Evolutionary conservation across 345 rosid genomes (phyloP).

Genomic region (Odontarrhena argentea): DNA sequence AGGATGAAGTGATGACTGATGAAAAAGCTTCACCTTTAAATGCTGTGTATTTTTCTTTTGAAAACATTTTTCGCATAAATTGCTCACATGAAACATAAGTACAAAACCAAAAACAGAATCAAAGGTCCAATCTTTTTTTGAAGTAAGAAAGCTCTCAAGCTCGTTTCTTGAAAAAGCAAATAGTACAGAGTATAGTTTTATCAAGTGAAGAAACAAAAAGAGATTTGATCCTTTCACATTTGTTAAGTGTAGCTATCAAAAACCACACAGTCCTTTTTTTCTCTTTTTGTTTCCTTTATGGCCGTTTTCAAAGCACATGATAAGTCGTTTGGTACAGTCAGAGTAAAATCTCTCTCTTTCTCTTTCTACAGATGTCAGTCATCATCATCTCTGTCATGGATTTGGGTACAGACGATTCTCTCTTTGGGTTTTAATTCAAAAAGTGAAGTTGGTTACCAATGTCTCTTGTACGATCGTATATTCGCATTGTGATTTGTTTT

Average conservation of each 20-base stretch:
- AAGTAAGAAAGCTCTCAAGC: constrained; percentile 28
- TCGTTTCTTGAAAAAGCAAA: constrained; percentile 22
- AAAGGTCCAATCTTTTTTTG: constrained; percentile 20
- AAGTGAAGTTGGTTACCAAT: constrained; percentile 43
- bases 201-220: constrained; percentile 20
- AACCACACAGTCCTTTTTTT: constrained; percentile 35
- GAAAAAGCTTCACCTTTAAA: neutral
- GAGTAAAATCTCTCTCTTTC: constrained; percentile 28
- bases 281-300: constrained; percentile 33
- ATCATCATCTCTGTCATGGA: constrained; percentile 32
- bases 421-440: constrained; percentile 38
- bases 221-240: constrained; percentile 5
- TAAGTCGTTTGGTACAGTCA: constrained; percentile 38
- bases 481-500: constrained; percentile 37
- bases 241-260: constrained; percentile 41
- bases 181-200: constrained; percentile 13
- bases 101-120: constrained; percentile 34
- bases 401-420: constrained; percentile 38
- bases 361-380: constrained; percentile 41
- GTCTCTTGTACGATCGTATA: constrained; percentile 44
- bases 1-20: neutral
- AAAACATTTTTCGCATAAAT: constrained; percentile 13
- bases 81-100: constrained; percentile 34
- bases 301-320: constrained; percentile 44
- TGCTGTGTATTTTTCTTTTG: neutral